Evolutionary conservation across 345 rosid genomes (phyloP).

Genomic region (Rhizophora apiculata): DNA sequence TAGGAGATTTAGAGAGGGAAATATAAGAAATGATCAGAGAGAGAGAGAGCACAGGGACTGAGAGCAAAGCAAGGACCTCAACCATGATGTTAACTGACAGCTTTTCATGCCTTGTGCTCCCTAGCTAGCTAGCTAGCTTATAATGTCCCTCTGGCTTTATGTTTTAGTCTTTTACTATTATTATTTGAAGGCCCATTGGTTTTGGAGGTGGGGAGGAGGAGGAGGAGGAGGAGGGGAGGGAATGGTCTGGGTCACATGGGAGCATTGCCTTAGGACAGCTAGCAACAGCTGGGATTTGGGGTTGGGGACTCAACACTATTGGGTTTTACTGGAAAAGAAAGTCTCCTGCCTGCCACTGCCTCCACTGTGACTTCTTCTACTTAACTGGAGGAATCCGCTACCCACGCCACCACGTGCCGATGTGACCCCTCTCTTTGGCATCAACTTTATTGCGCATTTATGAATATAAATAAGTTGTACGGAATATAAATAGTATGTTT

Average conservation of each 20-base stretch:
- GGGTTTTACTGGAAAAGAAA: conserved; percentile 16
- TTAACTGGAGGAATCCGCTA: conserved; percentile 32
- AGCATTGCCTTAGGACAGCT: conserved; percentile 44
- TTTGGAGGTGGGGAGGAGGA: background rate
- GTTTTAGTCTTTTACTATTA: too few relatives aligned
- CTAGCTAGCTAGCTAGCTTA: too few relatives aligned
- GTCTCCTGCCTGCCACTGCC: conserved; percentile 9
- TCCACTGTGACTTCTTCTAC: background rate
- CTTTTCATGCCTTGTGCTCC: too few relatives aligned
- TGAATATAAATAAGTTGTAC: too few relatives aligned
- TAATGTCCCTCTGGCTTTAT: too few relatives aligned
- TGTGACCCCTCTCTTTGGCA: conserved; percentile 34
- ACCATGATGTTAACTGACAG: too few relatives aligned
- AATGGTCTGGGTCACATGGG: conserved; percentile 44
- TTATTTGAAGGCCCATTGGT: background rate
- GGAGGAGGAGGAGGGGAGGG: background rate
- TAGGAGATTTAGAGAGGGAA: too few relatives aligned
- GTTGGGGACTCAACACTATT: background rate
- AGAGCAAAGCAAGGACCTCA: too few relatives aligned
- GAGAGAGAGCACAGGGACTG: too few relatives aligned
- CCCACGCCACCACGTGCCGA: conserved; percentile 44
- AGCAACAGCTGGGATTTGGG: conserved; percentile 48
- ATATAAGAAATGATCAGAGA: too few relatives aligned
- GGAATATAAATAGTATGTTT: too few relatives aligned
- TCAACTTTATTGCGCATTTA: background rate